Base-by-base conservation (phyloP, 805 yeast genomes). In the Myxozyma udenii region DNA sequence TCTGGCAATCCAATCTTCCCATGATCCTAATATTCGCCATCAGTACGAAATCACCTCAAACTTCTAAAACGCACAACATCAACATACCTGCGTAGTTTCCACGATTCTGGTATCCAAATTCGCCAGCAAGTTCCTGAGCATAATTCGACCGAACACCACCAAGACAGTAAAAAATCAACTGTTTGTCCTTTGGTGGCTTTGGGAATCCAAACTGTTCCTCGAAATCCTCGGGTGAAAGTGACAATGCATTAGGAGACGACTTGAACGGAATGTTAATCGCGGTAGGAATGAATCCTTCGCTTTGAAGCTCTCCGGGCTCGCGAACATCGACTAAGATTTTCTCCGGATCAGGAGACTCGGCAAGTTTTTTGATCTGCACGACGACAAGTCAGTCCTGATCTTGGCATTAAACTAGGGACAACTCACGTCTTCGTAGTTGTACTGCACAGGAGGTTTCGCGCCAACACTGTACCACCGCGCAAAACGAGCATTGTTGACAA, bases 81-180 rank as follows among this genome's bases (percentile, higher is more conserved):
- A 26, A 40, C 22, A 12, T 24, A 38, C 46, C 43, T 12, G 38
- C 36, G 28, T 91, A 91, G 68, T 89, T 87, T 51, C 90, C 88
- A 60, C 96, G 78, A 63, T 85, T 78, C 44, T 77, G 71, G 70
- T 91, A 91, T 9, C 97, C 98, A 69, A 84, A 87, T 22, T 95
- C 85, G 55, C 81, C 79, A 12, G 98, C 98, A 65, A 91, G 75
- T 65, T 87, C 95, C 66, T 88, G 96, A 39, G 96, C 90, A 57
- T 88, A 87, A 41, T 87, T 77, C 22, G 95, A 84, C 74, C 98
- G 82, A 42, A 89, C 85, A 50, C 98, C 98, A 6, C 86, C 96
- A 44, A 85, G 79, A 71, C 98, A 91, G 72, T 90, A 90, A 71
- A 91, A 90, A 38, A 91, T 78, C 65, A 91, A 74, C 60, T 87